A percentile compares a stretch with the other conserved stretches of the same genome.
These are phyloP conservation scores for Candida fluviatilis DNA, from an alignment of 805 yeast genomes.

Conservation along the genomic window DNA sequence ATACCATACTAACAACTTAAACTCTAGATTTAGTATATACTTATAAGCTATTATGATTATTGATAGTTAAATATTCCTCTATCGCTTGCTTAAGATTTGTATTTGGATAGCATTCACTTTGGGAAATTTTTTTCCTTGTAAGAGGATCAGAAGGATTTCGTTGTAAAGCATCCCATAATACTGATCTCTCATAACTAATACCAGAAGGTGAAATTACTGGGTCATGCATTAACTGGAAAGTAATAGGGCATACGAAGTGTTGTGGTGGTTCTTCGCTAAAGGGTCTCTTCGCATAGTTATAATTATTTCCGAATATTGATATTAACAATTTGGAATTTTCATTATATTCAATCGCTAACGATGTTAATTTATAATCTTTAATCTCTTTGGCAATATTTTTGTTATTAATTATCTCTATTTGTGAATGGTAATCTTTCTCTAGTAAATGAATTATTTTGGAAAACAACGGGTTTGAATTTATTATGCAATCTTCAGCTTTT, in stretches of 20 bases:
- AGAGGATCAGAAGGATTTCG: slow-evolving; percentile 31
- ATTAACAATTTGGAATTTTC: slow-evolving; percentile 10
- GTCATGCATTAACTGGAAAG: slow-evolving; percentile 35
- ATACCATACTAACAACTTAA: too few species aligned
- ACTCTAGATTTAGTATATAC: neutral
- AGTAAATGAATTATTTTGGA: slow-evolving; percentile 5
- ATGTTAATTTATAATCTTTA: slow-evolving; percentile 3
- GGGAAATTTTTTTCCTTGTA: slow-evolving; percentile 18
- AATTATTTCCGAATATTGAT: slow-evolving; percentile 14
- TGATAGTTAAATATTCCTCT: slow-evolving; percentile 7
- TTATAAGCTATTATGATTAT: neutral
- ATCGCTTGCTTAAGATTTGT: slow-evolving; percentile 9
- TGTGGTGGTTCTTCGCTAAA: slow-evolving; percentile 30
- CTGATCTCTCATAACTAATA: slow-evolving; percentile 36
- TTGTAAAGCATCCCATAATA: slow-evolving; percentile 27
- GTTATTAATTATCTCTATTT: slow-evolving; percentile 5
- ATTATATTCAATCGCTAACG: slow-evolving; percentile 9
- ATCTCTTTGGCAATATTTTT: slow-evolving; percentile 4
- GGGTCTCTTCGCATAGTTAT: slow-evolving; percentile 11
- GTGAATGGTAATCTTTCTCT: slow-evolving; percentile 10
- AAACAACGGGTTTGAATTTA: slow-evolving; percentile 8
- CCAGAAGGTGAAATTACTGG: slow-evolving; percentile 46
- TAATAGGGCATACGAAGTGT: slow-evolving; percentile 37
- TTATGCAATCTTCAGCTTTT: slow-evolving; percentile 5
- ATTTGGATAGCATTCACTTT: slow-evolving; percentile 8